phyloP scores from a whole-genome alignment of 352 stramenopile genomes.

The Globisporangium abappressorium region DNA sequence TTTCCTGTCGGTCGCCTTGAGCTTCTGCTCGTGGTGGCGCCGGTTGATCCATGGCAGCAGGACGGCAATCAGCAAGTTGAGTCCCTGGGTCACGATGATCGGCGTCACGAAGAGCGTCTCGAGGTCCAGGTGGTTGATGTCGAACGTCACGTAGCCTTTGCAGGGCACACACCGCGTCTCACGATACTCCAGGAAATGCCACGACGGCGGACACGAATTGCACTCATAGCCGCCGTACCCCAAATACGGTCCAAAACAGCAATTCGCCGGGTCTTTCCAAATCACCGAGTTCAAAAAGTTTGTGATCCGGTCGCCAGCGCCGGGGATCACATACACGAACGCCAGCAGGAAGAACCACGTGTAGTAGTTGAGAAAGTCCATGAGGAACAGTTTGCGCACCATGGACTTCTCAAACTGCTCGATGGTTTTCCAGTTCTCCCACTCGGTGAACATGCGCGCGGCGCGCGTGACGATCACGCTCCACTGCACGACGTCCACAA shows the following conservation, averaged over 20 bases:
- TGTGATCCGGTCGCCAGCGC: constrained; percentile 76
- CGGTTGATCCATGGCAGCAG: constrained; percentile 70
- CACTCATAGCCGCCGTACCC: constrained; percentile 44
- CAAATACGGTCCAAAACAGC: constrained; percentile 80
- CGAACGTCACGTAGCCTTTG: constrained; percentile 76
- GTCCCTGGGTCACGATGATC: constrained; percentile 74
- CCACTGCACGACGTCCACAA: constrained; percentile 84
- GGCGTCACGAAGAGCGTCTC: constrained; percentile 79
- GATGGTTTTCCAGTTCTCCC: constrained; percentile 85
- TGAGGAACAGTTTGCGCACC: constrained; percentile 78
- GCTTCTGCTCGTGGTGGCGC: constrained; percentile 62
- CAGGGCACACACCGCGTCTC: constrained; percentile 63
- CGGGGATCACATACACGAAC: constrained; percentile 84
- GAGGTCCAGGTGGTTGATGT: constrained; percentile 78
- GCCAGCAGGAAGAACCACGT: constrained; percentile 86
- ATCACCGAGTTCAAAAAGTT: constrained; percentile 74
- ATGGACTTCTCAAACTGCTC: constrained; percentile 80
- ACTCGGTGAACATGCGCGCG: constrained; percentile 69
- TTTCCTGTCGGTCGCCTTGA: constrained; percentile 50
- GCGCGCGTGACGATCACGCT: constrained; percentile 72
- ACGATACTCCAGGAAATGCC: constrained; percentile 34
- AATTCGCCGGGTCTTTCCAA: constrained; percentile 77
- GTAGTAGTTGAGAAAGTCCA: constrained; percentile 89
- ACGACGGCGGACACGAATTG: constrained; percentile 55
- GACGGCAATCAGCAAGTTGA: constrained; percentile 76